Conservation (phyloP, 1,139 yeast genomes). For the Pichia sp. region DNA sequence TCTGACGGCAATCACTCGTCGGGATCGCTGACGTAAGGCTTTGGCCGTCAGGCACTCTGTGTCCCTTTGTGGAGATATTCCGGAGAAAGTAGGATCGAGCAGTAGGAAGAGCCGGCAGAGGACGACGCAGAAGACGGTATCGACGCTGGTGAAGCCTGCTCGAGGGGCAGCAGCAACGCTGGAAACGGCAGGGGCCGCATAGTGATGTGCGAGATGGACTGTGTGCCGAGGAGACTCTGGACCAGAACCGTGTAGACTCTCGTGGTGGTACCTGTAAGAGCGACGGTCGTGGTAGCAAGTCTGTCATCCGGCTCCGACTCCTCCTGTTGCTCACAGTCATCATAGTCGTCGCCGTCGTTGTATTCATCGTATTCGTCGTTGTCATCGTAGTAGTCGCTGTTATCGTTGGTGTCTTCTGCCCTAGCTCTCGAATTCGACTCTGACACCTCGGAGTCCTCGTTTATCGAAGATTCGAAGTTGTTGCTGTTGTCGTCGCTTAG, state of each 20-base stretch:
- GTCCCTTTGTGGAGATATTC: conserved; percentile 3
- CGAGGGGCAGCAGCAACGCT: neutral
- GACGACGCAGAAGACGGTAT: neutral
- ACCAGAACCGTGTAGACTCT: neutral
- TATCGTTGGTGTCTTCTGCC: neutral
- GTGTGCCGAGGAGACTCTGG: neutral
- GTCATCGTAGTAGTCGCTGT: neutral
- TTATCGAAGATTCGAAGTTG: neutral
- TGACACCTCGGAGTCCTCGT: neutral
- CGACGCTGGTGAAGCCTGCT: neutral
- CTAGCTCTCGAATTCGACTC: too few relatives aligned
- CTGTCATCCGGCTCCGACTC: neutral
- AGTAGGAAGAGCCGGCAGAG: neutral
- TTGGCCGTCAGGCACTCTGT: neutral
- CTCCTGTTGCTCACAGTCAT: neutral
- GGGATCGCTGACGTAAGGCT: neutral
- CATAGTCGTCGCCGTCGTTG: neutral
- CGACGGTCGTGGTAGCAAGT: neutral
- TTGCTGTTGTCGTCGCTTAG: conserved; percentile 1
- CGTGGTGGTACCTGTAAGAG: neutral
- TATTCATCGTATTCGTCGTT: neutral
- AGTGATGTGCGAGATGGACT: neutral
- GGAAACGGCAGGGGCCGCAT: neutral
- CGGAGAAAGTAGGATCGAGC: conserved; percentile 17
- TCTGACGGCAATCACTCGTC: neutral